Conservation (phyloP, 371 early-diverging fungal species). For the Coemansia sp. region DNA sequence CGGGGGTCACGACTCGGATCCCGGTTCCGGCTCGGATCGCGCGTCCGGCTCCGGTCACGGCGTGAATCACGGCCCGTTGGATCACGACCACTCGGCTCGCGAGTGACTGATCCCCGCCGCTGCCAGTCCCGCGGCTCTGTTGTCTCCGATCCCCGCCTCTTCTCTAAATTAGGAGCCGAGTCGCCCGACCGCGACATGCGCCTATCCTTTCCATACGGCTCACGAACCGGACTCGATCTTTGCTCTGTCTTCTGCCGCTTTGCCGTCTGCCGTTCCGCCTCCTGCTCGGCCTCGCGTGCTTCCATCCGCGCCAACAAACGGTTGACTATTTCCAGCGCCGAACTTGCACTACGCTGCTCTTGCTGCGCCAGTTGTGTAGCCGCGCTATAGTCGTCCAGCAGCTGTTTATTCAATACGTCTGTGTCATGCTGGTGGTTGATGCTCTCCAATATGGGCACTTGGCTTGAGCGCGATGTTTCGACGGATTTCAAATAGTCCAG, state of each 20-base stretch:
- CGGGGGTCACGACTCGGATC: background rate
- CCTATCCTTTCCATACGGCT: background rate
- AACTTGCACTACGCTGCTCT: constrained; percentile 11
- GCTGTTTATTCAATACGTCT: background rate
- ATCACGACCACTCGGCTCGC: background rate
- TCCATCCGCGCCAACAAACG: constrained; percentile 4
- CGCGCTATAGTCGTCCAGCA: background rate
- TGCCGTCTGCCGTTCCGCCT: background rate
- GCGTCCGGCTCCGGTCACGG: constrained; percentile 1
- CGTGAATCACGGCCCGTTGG: background rate
- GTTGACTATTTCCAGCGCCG: constrained; percentile 8
- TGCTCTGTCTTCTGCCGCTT: constrained; percentile 1
- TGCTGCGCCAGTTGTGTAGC: constrained; percentile 2
- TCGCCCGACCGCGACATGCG: background rate
- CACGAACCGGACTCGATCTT: background rate
- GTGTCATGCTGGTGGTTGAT: background rate
- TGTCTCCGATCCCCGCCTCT: background rate
- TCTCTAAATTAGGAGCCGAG: background rate
- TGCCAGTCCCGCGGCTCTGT: background rate
- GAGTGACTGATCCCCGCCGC: background rate
- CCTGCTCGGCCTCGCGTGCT: background rate
- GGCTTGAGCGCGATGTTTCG: constrained; percentile 5
- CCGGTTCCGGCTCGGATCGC: constrained; percentile 2
- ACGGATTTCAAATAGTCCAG: background rate
- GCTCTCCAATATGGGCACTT: background rate